Evolutionary conservation across 805 yeast species (phyloP).

Genomic region (Blastobotrys chiropterorum): DNA sequence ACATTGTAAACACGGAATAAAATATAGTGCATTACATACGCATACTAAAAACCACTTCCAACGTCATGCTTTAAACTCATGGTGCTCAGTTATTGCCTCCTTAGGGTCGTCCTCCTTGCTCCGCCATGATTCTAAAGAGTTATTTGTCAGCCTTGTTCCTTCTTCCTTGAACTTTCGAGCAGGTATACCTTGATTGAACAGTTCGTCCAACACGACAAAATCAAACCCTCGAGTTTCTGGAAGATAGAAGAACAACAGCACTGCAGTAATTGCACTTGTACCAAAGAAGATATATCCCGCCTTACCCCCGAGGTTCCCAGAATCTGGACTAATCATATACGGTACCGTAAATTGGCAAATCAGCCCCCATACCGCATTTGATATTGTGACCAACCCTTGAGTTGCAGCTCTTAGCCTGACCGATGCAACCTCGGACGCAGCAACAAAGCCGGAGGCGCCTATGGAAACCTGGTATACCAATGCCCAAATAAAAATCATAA

Average conservation of each 20-base stretch:
- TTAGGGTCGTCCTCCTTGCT: neutral
- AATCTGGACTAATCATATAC: conserved; percentile 10
- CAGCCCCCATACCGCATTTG: neutral
- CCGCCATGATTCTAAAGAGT: neutral
- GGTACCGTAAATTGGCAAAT: no score
- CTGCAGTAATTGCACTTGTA: neutral
- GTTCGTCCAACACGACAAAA: neutral
- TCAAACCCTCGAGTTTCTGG: neutral
- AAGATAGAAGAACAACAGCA: neutral
- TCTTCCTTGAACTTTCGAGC: neutral
- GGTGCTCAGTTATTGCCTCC: neutral
- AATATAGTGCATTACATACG: no score
- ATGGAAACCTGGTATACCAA: neutral
- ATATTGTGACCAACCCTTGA: neutral
- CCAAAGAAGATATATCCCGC: neutral
- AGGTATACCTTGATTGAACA: neutral
- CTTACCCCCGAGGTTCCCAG: neutral
- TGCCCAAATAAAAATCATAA: no score
- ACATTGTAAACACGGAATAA: no score
- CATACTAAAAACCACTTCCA: no score
- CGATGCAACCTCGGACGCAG: neutral
- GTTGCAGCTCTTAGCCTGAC: neutral
- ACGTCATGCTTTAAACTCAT: neutral
- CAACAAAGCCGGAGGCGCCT: neutral
- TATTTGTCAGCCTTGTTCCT: neutral